Evolutionary conservation across 2,329 filamentous ascomycete genomes (phyloP), one percentile per base, ranked within the genome.

Genomic region (Colletotrichum gloeosporioides): DNA sequence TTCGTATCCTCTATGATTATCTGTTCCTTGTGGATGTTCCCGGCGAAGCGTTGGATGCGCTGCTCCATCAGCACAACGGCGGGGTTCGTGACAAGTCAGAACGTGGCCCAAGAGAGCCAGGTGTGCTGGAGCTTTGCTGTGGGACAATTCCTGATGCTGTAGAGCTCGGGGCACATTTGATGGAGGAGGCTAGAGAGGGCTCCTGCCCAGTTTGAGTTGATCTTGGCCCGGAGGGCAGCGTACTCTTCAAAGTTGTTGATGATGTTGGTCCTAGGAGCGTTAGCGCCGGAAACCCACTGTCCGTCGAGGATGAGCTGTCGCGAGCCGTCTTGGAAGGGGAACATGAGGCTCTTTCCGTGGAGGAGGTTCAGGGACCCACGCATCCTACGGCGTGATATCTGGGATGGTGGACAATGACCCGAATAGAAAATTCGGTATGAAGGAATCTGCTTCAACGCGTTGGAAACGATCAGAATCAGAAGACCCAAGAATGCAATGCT

Each of bases 301-400:
- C 22, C 49, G 49, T 22, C 49, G 18, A 55, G 8, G 9, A 55
- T 55, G 22, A 55, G 49, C 49, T 55, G 12, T 55, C 49, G 49
- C 22, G 49, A 55, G 49, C 8, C 49, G 49, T 55, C n/a, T 55
- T 55, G 1, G 22, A 55, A 55, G 49, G 49, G n/a, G 18, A 55
- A 22, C 22, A 22, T 55, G 12, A 55, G 49, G 8, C n/a, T 55
- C 8, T 55, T 55, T 55, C 0, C 49, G 49, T 55, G 49, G n/a
- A 55, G n/a, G 49, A 15, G n/a, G 49, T 55, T 53, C 49, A 55
- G 49, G 49, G n/a, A 55, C 49, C n/a, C 49, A 55, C n/a, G 49
- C 8, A 22, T 55, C 49, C n/a, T 55, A 0, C 49, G 49, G 49
- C 49, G n/a, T 12, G 49, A 55, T 55, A 55, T 0, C 18, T 55